Evolutionary conservation across 163 green algal genomes (phyloP).

Genomic region (Volvox carteri): DNA sequence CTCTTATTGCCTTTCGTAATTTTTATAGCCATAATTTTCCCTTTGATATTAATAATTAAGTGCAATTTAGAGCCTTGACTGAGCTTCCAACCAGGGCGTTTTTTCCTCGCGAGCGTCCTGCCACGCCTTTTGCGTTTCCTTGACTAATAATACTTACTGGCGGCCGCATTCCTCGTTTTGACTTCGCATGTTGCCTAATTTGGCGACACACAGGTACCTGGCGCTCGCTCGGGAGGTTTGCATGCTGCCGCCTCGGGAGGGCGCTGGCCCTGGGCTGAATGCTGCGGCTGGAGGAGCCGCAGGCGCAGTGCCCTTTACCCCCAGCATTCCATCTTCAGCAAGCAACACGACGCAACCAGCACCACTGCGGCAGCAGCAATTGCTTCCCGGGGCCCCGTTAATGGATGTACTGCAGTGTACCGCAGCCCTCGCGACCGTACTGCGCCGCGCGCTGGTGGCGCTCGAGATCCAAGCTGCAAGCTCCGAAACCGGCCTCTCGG

Average conservation of each 20-base stretch:
- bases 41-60: not conserved
- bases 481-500: not conserved
- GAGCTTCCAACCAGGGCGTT: not conserved
- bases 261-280: not conserved
- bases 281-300: no score
- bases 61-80: not conserved
- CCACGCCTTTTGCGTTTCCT: no score
- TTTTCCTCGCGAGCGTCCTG: no score
- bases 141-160: no score
- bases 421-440: not conserved
- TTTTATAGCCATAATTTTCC: not conserved
- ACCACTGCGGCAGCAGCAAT: not conserved
- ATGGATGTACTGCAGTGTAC: constrained; percentile 3
- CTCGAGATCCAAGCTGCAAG: not conserved
- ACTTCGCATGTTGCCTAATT: not conserved
- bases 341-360: not conserved
- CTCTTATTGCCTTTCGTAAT: not conserved
- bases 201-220: constrained; percentile 25
- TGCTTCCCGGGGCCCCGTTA: not conserved
- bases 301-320: no score
- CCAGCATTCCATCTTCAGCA: not conserved
- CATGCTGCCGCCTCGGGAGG: constrained; percentile 21
- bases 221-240: constrained; percentile 16
- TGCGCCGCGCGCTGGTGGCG: constrained; percentile 7
- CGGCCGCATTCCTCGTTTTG: not conserved